These are phyloP conservation scores for Fomes fomentarius DNA, from an alignment of 1,284 basidiomycete species.

Conservation along the genomic window DNA sequence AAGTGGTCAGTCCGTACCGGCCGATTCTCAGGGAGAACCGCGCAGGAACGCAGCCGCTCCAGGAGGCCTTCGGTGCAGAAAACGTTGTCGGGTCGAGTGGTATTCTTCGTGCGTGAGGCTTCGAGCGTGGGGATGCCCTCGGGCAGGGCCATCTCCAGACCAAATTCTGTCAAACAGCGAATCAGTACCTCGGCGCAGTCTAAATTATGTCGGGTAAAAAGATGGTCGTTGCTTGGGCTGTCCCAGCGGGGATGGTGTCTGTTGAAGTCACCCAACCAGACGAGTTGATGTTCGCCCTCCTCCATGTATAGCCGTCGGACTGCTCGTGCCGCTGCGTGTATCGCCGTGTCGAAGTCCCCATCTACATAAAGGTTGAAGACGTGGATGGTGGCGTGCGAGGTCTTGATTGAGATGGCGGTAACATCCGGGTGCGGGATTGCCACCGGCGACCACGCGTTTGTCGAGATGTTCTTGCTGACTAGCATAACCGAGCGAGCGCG, in stretches of 20 bases:
- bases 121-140: constrained; percentile 33
- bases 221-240: constrained; percentile 37
- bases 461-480: constrained; percentile 30
- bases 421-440: constrained; percentile 30
- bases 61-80: constrained; percentile 26
- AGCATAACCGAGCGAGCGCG: constrained; percentile 32
- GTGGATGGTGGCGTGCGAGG: constrained; percentile 13
- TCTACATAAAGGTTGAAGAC: constrained; percentile 44
- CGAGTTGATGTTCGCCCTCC: constrained; percentile 16
- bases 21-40: constrained; percentile 4
- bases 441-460: constrained; percentile 31
- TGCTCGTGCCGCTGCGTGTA: constrained; percentile 17
- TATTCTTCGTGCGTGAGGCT: constrained; percentile 29
- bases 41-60: constrained; percentile 26
- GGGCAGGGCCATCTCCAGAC: constrained; percentile 34
- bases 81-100: constrained; percentile 39
- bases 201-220: constrained; percentile 33
- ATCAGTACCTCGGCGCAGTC: constrained; percentile 27
- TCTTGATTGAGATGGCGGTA: constrained; percentile 29
- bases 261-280: constrained; percentile 54
- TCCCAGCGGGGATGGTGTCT: constrained; percentile 53
- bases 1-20: constrained; percentile 29
- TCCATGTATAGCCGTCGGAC: neutral
- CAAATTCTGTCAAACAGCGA: constrained; percentile 18
- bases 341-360: constrained; percentile 23